These are phyloP conservation scores for Triticum urartu DNA, from an alignment of 176 grass and related monocot genomes.

Conservation along the genomic window DNA sequence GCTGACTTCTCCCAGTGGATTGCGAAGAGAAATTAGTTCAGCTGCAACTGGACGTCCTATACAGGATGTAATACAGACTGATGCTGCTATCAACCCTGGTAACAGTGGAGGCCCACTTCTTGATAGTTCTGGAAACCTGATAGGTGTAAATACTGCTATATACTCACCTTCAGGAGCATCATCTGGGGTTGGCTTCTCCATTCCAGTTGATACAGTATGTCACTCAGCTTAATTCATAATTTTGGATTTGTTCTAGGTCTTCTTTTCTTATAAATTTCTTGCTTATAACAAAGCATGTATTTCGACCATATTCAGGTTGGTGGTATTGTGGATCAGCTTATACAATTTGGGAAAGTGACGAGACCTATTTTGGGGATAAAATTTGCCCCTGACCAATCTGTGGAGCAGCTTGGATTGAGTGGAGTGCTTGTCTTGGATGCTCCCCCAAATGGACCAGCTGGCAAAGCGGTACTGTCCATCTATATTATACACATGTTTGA, in stretches of 20 bases:
- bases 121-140: constrained; percentile 94
- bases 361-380: constrained; percentile 99
- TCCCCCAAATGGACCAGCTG: constrained; percentile 88
- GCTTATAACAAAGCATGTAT: background rate
- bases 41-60: constrained; percentile 98
- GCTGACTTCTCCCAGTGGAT: constrained; percentile 47
- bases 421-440: constrained; percentile 98
- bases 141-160: constrained; percentile 98
- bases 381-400: constrained; percentile 99
- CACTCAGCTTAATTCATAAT: background rate
- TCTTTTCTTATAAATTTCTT: background rate
- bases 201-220: constrained; percentile 94
- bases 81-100: constrained; percentile 97
- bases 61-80: constrained; percentile 99
- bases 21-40: constrained; percentile 98
- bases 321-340: constrained; percentile 96
- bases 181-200: constrained; percentile 98
- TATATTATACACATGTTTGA: background rate
- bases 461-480: constrained; percentile 77
- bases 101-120: constrained; percentile 94
- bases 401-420: constrained; percentile 95
- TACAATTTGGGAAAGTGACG: constrained; percentile 92
- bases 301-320: constrained; percentile 56
- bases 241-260: constrained; percentile 9
- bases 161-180: constrained; percentile 99